Base-by-base conservation (phyloP, 345 rosid species). In the Hibiscus syriacus region DNA sequence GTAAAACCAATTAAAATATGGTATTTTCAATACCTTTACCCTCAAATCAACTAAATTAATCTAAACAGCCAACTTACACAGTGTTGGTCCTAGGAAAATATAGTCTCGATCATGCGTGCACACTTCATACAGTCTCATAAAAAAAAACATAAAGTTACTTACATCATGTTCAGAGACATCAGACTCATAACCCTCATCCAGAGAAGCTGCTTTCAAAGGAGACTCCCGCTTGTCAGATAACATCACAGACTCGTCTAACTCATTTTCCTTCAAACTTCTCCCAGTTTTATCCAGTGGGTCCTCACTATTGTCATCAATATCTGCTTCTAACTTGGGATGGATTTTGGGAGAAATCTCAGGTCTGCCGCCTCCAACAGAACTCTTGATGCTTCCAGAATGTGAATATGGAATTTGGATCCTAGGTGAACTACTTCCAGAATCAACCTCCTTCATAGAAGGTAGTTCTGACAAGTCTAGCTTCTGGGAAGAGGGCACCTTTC, bases 111-210 rank as follows among this genome's bases (percentile, higher is more conserved):
- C 43, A n/a, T 1, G 12, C 55, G 38, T 50, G 7, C 38, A 53
- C 0, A 27, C 49, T 36, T 65, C 41, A 13, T n/a, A 9, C n/a
- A n/a, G 34, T 25, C 1, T 25, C 45, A 39, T 66, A 27, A 46
- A 29, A 56, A 72, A 20, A 71, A 20, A 65, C 62, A 73, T 52
- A 58, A 59, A 25, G 64, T 65, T 48, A 83, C 98, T 89, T 70
- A 94, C 99, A 84, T 94, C 99, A 76, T 86, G 93, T 76, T 89
- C 95, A 75, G 85, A 73, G 70, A 81, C 77, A 78, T 89, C 97
- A 23, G 93, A 87, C 70, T 81, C 99, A 29, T 83, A 90, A 56
- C 88, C 76, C 65, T 90, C 96, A 72, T 91, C 82, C 43, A 73
- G 80, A 59, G 86, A 80, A 69, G 67, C 66, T 73, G 82, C 78